These are phyloP conservation scores for Fabrea salina DNA, from an alignment of 169 alveolate genomes.

Conservation along the genomic window DNA sequence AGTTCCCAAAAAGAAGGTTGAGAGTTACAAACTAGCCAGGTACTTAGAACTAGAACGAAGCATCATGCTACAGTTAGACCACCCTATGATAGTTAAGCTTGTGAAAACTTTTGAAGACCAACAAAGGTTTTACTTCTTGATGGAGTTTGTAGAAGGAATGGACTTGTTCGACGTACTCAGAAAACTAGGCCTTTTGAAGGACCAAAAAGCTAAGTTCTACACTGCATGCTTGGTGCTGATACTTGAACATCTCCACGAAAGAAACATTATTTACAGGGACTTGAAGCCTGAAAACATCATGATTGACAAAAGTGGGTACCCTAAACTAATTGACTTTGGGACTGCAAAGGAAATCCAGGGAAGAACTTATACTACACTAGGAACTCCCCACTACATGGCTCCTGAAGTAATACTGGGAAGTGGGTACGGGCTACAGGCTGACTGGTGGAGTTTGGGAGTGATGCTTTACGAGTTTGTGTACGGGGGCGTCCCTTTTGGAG, in stretches of 20 bases:
- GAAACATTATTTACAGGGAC: slow-evolving; percentile 61
- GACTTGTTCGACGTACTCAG: slow-evolving; percentile 62
- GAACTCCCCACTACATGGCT: slow-evolving; percentile 84
- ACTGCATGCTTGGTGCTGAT: slow-evolving; percentile 32
- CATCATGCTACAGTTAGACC: slow-evolving; percentile 55
- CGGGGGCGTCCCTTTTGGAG: slow-evolving; percentile 98
- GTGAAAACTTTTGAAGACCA: slow-evolving; percentile 70
- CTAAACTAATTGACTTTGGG: slow-evolving; percentile 77
- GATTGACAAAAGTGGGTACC: slow-evolving; percentile 62
- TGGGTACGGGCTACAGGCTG: slow-evolving; percentile 96
- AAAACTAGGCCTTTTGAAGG: slow-evolving; percentile 46
- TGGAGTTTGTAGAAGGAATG: slow-evolving; percentile 68
- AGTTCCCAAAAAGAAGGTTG: slow-evolving; percentile 37
- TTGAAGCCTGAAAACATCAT: slow-evolving; percentile 79
- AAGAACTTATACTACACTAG: slow-evolving; percentile 81
- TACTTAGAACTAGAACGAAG: slow-evolving; percentile 51
- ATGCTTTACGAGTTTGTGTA: slow-evolving; percentile 97
- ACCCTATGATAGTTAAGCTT: slow-evolving; percentile 68
- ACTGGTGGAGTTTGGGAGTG: slow-evolving; percentile 98
- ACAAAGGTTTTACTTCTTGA: slow-evolving; percentile 62
- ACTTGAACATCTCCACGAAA: slow-evolving; percentile 59
- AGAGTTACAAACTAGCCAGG: slow-evolving; percentile 36
- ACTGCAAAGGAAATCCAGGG: slow-evolving; percentile 66
- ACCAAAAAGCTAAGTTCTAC: slow-evolving; percentile 45
- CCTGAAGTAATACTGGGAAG: slow-evolving; percentile 87